phyloP scores from a whole-genome alignment of 2,329 filamentous ascomycete species.

The Metarhizium brunneum region DNA sequence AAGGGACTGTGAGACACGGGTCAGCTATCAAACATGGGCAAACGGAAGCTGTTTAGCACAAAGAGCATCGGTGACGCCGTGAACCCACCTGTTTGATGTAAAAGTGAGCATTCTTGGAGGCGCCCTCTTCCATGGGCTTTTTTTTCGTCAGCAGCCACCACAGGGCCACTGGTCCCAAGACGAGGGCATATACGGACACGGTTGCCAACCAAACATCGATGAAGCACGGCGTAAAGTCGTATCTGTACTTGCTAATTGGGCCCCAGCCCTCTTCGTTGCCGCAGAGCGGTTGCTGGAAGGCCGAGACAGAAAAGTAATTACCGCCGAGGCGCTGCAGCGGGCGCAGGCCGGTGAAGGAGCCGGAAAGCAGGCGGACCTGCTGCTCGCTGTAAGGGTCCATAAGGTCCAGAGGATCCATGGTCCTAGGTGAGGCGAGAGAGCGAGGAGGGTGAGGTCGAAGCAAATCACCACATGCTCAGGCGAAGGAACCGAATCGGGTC shows the following conservation, averaged over 20 bases:
- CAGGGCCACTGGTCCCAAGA: constrained; percentile 68
- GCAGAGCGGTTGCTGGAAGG: constrained; percentile 64
- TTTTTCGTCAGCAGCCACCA: constrained; percentile 71
- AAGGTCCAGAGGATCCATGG: constrained; percentile 15
- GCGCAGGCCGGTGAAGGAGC: constrained; percentile 52
- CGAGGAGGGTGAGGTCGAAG: constrained; percentile 12
- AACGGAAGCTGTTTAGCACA: not conserved
- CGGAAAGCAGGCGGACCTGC: constrained; percentile 43
- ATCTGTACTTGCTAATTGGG: constrained; percentile 75
- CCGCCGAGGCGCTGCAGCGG: constrained; percentile 40
- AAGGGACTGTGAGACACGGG: constrained; percentile 26
- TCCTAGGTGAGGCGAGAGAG: constrained; percentile 8
- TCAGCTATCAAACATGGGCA: not conserved
- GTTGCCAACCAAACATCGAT: constrained; percentile 80
- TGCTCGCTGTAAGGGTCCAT: constrained; percentile 28
- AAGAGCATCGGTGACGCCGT: not conserved
- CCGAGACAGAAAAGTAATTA: constrained; percentile 47
- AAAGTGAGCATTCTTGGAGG: constrained; percentile 84
- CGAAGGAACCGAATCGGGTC: constrained; percentile 7
- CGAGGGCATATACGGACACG: constrained; percentile 69
- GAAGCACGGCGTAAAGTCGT: constrained; percentile 96
- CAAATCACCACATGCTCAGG: constrained; percentile 10
- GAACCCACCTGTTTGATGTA: constrained; percentile 72
- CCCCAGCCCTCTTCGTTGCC: constrained; percentile 92
- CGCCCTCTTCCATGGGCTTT: constrained; percentile 36